These are phyloP conservation scores for Hanseniaspora gamundiae DNA, from an alignment of 1,139 yeast genomes.

Conservation along the genomic window DNA sequence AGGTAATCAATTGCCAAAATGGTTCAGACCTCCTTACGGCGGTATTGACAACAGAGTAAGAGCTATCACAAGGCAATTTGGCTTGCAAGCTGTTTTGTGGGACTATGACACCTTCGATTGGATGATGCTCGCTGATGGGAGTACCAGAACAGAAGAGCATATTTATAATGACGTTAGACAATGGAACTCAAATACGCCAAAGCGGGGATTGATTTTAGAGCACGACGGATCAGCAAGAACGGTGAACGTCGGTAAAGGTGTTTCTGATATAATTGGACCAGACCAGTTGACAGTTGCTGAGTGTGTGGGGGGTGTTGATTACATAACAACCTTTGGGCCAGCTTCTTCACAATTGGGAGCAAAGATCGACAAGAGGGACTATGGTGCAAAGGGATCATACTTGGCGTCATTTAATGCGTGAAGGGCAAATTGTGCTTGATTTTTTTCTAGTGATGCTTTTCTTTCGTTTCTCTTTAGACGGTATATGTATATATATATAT, in stretches of 20 bases:
- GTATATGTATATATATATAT: too few relatives aligned
- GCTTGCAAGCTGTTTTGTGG: slow-evolving; percentile 84
- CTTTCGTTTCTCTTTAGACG: too few relatives aligned
- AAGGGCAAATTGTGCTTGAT: too few relatives aligned
- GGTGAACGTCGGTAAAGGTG: slow-evolving; percentile 54
- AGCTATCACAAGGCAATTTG: slow-evolving; percentile 68
- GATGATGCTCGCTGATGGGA: slow-evolving; percentile 42
- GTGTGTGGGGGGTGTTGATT: slow-evolving; percentile 55
- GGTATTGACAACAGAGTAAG: slow-evolving; percentile 83
- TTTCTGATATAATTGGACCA: slow-evolving; percentile 38
- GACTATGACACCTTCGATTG: slow-evolving; percentile 88
- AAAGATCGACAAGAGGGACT: background rate
- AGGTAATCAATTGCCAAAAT: slow-evolving; percentile 74
- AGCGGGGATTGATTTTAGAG: slow-evolving; percentile 49
- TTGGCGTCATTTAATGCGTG: too few relatives aligned
- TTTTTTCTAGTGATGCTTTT: background rate
- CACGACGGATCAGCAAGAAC: slow-evolving; percentile 67
- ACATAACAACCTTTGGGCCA: slow-evolving; percentile 15
- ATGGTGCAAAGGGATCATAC: background rate
- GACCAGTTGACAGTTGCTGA: slow-evolving; percentile 70
- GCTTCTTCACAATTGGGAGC: too few relatives aligned
- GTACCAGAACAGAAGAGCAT: slow-evolving; percentile 32
- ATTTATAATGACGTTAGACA: slow-evolving; percentile 41
- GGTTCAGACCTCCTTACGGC: slow-evolving; percentile 95
- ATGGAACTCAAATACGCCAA: slow-evolving; percentile 32